These are phyloP conservation scores for Solanum chacoense DNA, from an alignment of 305 asterid species.

Conservation along the genomic window DNA sequence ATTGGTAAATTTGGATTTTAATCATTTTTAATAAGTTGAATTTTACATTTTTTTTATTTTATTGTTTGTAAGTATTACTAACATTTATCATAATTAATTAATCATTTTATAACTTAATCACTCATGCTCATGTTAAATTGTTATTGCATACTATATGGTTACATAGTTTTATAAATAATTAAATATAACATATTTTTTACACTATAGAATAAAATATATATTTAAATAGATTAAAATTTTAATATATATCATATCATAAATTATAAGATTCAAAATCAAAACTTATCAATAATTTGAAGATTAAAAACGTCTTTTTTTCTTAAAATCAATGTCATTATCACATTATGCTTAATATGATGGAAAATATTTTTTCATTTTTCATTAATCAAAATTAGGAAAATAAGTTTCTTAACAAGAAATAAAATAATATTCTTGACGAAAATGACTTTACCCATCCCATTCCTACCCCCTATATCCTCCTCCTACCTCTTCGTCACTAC, in stretches of 20 bases:
- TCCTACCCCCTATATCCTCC: no score
- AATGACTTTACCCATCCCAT: neutral
- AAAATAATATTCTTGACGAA: neutral
- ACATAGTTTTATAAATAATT: neutral
- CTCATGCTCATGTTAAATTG: neutral
- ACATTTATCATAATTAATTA: neutral
- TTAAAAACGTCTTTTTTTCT: neutral
- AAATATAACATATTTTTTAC: neutral
- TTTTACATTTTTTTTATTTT: neutral
- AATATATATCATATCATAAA: neutral
- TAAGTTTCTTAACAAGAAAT: neutral
- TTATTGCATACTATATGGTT: neutral
- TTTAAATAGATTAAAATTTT: neutral
- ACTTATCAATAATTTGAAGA: neutral
- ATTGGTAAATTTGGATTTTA: neutral
- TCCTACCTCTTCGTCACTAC: neutral
- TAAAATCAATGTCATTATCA: neutral
- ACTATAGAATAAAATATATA: neutral
- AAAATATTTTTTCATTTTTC: neutral
- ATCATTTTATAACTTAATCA: neutral
- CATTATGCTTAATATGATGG: neutral
- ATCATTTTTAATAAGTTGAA: neutral
- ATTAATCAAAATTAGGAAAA: neutral
- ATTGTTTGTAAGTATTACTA: neutral
- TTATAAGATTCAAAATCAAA: neutral